Percentiles rank a stretch among this genome's conserved stretches.
Conservation (phyloP, 208 protist species). For the Wallacemonas sp. region DNA sequence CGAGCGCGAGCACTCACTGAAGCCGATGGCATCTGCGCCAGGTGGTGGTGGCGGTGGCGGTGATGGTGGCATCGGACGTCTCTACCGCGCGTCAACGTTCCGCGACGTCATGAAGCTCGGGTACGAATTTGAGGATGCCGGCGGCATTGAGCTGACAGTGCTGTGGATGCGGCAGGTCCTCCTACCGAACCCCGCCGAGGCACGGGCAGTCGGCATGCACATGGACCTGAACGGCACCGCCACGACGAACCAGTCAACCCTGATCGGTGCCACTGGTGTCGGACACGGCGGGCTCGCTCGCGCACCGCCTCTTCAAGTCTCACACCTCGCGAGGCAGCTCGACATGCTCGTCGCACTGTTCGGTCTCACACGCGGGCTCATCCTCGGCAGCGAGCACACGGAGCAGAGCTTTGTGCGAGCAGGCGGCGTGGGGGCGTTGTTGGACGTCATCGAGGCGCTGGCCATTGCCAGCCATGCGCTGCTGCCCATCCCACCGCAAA, state of each 20-base stretch:
- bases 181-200: not conserved
- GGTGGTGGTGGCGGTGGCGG: not conserved
- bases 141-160: slow-evolving; percentile 20
- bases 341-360: slow-evolving; percentile 31
- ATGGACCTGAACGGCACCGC: not conserved
- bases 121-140: slow-evolving; percentile 8
- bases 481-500: not conserved
- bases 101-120: slow-evolving; percentile 1
- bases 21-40: not conserved
- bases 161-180: slow-evolving; percentile 11
- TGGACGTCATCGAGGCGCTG: slow-evolving; percentile 16
- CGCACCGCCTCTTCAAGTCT: slow-evolving; percentile 14
- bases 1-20: not conserved
- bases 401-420: slow-evolving; percentile 41
- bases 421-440: slow-evolving; percentile 28
- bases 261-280: not conserved
- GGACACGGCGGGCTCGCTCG: not conserved
- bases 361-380: slow-evolving; percentile 21
- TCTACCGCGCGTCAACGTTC: not conserved
- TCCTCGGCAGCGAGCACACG: slow-evolving; percentile 26
- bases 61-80: slow-evolving; percentile 5
- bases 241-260: not conserved
- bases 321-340: slow-evolving; percentile 1
- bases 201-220: not conserved
- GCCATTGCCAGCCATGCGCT: slow-evolving; percentile 16